Percentiles rank a stretch among this genome's conserved stretches.
Evolutionary conservation across 805 yeast genomes (phyloP).

Genomic region (Yarrowia hollandica): DNA sequence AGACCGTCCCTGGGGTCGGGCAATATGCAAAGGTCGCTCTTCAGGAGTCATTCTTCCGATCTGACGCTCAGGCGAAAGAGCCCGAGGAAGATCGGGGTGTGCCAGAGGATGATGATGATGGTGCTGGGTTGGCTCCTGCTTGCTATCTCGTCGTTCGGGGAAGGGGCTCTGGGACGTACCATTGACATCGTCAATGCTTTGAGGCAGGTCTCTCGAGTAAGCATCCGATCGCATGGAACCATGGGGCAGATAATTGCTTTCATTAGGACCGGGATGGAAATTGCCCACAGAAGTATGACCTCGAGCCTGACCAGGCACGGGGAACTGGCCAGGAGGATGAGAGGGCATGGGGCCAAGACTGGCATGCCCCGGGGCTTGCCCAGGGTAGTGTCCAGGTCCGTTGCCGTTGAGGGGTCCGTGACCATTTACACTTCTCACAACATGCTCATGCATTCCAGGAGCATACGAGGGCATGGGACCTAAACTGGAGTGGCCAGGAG

Average conservation of each 20-base stretch:
- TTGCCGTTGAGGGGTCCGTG: not conserved
- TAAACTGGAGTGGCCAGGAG: conserved; percentile 13
- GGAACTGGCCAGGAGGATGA: conserved; percentile 10
- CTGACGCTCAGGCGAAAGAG: conserved; percentile 16
- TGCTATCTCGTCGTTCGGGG: conserved; percentile 10
- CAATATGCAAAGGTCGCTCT: conserved; percentile 12
- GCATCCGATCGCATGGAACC: not conserved
- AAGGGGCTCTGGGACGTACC: no score
- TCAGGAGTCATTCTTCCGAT: conserved; percentile 14
- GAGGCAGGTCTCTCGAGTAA: not conserved
- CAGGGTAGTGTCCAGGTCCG: conserved; percentile 8
- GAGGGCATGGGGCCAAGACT: conserved; percentile 21
- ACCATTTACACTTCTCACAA: not conserved
- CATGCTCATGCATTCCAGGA: conserved; percentile 1
- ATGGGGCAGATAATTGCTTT: no score
- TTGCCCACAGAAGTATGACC: not conserved
- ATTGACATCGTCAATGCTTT: conserved; percentile 1
- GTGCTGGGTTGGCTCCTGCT: not conserved
- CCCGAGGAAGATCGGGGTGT: not conserved
- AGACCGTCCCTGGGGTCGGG: not conserved
- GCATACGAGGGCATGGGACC: conserved; percentile 18
- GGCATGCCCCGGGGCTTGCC: conserved; percentile 9
- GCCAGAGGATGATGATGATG: conserved; percentile 2
- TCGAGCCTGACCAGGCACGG: not conserved
- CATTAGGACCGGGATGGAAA: no score